phyloP scores from a whole-genome alignment of 306 rosid genomes.

The Pterocarpus macrocarpus region DNA sequence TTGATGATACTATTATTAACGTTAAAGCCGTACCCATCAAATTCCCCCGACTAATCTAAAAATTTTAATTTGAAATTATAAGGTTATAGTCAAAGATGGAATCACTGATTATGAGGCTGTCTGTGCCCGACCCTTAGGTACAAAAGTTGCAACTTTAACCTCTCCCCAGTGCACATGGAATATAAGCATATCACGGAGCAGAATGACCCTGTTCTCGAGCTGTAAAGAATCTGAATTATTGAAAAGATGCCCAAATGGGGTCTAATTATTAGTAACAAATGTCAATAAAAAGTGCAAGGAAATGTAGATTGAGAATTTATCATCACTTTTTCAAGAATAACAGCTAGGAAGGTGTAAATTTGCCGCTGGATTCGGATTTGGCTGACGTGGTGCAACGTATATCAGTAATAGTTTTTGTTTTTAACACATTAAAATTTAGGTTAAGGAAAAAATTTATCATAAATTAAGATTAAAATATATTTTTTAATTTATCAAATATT shows the following conservation, averaged over 20 bases:
- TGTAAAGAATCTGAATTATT: conserved; percentile 46
- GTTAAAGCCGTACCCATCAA: conserved; percentile 21
- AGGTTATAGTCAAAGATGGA: conserved; percentile 31
- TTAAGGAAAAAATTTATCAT: no score
- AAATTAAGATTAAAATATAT: no score
- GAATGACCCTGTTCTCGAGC: conserved; percentile 17
- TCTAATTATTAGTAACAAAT: conserved; percentile 36
- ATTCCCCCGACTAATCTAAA: conserved; percentile 28
- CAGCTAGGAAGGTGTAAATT: conserved; percentile 40
- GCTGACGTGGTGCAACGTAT: conserved; percentile 41
- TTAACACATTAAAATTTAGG: no score
- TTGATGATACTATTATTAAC: conserved; percentile 20
- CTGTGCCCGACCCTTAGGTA: conserved; percentile 16
- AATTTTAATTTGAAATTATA: conserved; percentile 38
- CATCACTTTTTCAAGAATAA: conserved; percentile 34
- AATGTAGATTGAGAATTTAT: conserved; percentile 12
- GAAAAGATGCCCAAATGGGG: conserved; percentile 33
- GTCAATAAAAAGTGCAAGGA: conserved; percentile 16
- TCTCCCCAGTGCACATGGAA: conserved; percentile 37
- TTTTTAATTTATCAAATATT: no score
- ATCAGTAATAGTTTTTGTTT: background rate
- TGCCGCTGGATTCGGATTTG: background rate
- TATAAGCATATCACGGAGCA: conserved; percentile 30
- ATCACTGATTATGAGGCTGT: conserved; percentile 47
- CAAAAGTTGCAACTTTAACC: conserved; percentile 44